Evolutionary conservation across 805 yeast species (phyloP), one percentile per base, ranked within the genome.

Genomic region (Blastobotrys attinorum): DNA sequence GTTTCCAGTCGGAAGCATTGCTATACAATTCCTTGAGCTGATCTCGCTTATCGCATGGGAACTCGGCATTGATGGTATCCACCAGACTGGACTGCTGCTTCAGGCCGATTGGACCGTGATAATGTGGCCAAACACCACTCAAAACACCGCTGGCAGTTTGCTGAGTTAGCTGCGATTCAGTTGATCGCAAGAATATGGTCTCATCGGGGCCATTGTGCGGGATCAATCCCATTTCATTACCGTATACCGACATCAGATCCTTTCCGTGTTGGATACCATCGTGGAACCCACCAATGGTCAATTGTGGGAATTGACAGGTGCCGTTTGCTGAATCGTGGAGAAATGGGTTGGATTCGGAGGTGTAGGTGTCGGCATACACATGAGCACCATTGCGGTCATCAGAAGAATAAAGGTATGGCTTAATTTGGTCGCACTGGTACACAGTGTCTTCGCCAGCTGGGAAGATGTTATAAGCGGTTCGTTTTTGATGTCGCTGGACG

Each of bases 401-500:
- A 31, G 53, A 56, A 45, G 56, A 7, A 11, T 25, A 25, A 8
- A 25, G 29, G 11, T 25, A 25, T 25, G 29, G 29, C 29, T 25
- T 25, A 11, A 25, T 7, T 8, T 11, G 10, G 11, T 7, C 29
- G 11, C 29, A 25, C 10, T 11, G 54, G 15, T 59, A 47, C 13
- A 53, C 53, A 32, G 58, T 37, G 17, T 27, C 35, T 33, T 53
- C 53, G 44, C 59, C 67, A 32, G 56, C 50, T 31, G 71, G 68
- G 27, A 63, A 56, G 23, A 60, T 45, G 47, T 69, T 69, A 50
- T 69, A 69, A 16, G 71, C 64, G 1, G 73, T 66, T 47, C 74
- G 60, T 46, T 65, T 66, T 47, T 69, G 73, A 47, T 69, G 73
- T 27, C 73, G 63, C 47, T 69, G 74, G 20, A 69, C 56, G 37